Evolutionary conservation across 2,329 filamentous ascomycete species (phyloP), one percentile per base, ranked within the genome.

Genomic region (Chrysoporthe puriensis): DNA sequence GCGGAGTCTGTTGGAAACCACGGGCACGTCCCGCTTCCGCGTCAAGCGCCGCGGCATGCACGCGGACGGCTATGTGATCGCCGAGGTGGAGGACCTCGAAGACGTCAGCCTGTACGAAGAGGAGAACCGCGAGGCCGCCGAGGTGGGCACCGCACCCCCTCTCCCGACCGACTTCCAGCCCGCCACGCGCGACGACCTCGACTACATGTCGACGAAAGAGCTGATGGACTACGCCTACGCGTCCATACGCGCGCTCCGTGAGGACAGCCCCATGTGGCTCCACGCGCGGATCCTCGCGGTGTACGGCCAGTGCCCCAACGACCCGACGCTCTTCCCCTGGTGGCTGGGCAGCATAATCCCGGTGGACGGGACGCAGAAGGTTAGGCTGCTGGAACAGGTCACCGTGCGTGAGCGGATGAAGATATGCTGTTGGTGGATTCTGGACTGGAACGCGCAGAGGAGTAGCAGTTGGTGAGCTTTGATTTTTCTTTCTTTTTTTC

Each of bases 281-380:
- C 87, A 91, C 66, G 85, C 89, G 52, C 86, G 90, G 9, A 89
- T 94, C 44, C 81, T 94, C 42, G 81, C 87, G 43, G 88, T 91
- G 6, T 96, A 95, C 71, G 94, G 94, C 14, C 87, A 91, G 67
- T 90, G 90, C 26, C 94, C 93, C 0, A 82, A 86, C 18, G 92
- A 97, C 73, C 89, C 93, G 0, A 89, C 89, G 3, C 77, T 88
- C 1, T 96, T 97, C 72, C 92, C 94, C 0, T 97, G 94, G 85
- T 97, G 94, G 94, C 91, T 97, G 72, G 94, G 91, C 11, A 92
- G 88, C 74, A 89, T 96, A 26, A 79, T 97, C 14, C 93, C 93
- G 0, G 88, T 96, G 48, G 85, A 86, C 16, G 91, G 96, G 36
- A 81, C 88, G 40, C 91, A 96, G 73, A 96, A 95, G 76, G 96